Conservation (phyloP, 2,329 filamentous ascomycete species). For the Colletotrichum brevisporum region DNA sequence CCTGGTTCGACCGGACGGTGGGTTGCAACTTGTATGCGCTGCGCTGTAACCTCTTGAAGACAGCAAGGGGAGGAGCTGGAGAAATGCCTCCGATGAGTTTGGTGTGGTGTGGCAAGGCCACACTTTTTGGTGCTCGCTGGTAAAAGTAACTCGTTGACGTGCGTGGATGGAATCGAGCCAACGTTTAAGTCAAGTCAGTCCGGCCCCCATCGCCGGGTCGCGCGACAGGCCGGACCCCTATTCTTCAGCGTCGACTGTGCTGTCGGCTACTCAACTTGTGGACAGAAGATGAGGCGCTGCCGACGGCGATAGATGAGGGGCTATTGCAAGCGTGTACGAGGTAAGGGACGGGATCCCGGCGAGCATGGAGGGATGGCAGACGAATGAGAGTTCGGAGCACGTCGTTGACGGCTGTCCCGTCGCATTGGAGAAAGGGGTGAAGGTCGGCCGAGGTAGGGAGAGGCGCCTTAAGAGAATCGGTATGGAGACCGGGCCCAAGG, state of each 20-base stretch:
- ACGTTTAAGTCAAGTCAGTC: constrained; percentile 26
- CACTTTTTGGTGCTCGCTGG: neutral
- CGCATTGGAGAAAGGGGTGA: constrained; percentile 17
- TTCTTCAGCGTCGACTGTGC: neutral
- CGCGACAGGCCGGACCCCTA: constrained; percentile 19
- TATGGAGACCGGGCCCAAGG: constrained; percentile 7
- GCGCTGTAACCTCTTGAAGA: constrained; percentile 24
- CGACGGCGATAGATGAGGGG: constrained; percentile 13
- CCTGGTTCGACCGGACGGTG: constrained; percentile 3
- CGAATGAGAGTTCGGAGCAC: constrained; percentile 15
- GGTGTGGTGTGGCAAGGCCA: constrained; percentile 3
- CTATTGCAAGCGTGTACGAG: constrained; percentile 1
- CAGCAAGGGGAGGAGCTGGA: constrained; percentile 15
- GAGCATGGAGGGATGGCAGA: constrained; percentile 10
- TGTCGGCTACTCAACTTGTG: constrained; percentile 16
- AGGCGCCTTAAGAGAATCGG: constrained; percentile 5
- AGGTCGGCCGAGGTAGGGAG: constrained; percentile 1
- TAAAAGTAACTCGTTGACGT: neutral
- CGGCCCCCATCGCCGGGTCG: constrained; percentile 9
- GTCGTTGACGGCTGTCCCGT: constrained; percentile 16
- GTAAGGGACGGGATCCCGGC: constrained; percentile 26
- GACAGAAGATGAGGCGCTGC: constrained; percentile 6
- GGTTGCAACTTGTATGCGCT: neutral
- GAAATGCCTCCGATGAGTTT: constrained; percentile 15
- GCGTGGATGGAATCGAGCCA: neutral